Evolutionary conservation across 306 rosid genomes (phyloP), one percentile per base, ranked within the genome.

Genomic region (Sindora glabra): DNA sequence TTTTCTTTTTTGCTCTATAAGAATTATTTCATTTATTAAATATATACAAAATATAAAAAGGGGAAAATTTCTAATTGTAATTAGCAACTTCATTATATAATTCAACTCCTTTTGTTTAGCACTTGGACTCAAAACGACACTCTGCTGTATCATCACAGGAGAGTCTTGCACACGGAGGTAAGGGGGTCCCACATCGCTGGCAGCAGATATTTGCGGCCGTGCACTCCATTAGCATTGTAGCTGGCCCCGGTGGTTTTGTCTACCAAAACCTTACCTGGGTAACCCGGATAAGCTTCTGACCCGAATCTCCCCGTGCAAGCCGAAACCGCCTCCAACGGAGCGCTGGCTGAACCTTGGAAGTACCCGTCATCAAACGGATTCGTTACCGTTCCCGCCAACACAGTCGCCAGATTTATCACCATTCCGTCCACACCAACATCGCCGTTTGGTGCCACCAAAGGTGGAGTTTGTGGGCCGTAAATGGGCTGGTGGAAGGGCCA

Each of bases 171-270:
- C 21, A 59, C 26, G 61, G 86, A 80, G 0, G 68, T 72, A 0
- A 50, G 42, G 0, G 84, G 84, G 65, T 83, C 80, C 86, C 83
- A 83, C 70, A 77, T 77, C 0, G 81, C 80, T 23, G 78, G 84
- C 16, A 77, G 45, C 60, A 83, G 59, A 39, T 74, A 74, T 57
- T 53, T 71, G 4, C 81, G 62, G 6, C 78, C 74, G 0, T 34
- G 51, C 10, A 74, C 27, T 0, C 81, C 84, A 1, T 56, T 25
- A 5, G 81, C 78, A 36, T 80, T 80, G 48, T 77, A 71, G 74
- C 86, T 72, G 1, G 73, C 56, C 4, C 66, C 49, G 1, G 75
- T 59, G 19, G 33, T 26, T 3, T 44, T 70, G 14, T 70, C 69
- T 40, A 70, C 58, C 57, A 54, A 25, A 34, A 70, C 75, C 0